Base-by-base conservation (phyloP, 768 basidiomycete genomes). In the Lentinula edodes region DNA sequence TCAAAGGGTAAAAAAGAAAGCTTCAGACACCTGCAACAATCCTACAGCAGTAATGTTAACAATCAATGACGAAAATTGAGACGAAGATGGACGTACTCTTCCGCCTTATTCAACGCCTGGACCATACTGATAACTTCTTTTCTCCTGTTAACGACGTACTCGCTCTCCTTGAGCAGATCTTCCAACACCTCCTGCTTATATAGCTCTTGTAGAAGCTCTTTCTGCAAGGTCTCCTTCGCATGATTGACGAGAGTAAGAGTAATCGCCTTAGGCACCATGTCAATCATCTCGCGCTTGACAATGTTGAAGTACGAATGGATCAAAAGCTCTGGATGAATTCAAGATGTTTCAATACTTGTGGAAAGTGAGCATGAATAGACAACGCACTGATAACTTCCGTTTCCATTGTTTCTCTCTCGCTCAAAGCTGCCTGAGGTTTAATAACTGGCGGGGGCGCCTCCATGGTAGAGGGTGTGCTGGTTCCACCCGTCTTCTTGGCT, bases 271-370 rank as follows among this genome's bases (percentile, higher is more conserved):
- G 96, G 96, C 28, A 98, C 92, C 94, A 97, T 97, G 75, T 98
- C 96, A 69, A 98, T 98, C 91, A 98, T 94, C 76, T 98, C 96
- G 62, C 95, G 89, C 78, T 99, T 98, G 60, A 98, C 93, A 66
- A 98, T 95, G 77, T 97, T 95, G 82, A 91, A 98, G 75, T 98
- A 98, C 4, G 94, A 97, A 72, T 91, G 84, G 68, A 98, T 98
- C 70, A 99, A 86, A 52, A 98, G 83, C 75, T 99, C 94, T 95
- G 51, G 15, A 35, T n/a, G 13, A 12, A 15, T 12, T 23, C 7
- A 63, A 15, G 48, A 52, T 5, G 64, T 13, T 34, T 15, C 28
- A 41, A 16, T 8, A 52, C 35, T 41, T 39, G 51, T 35, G 55
- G 28, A 63, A 8, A 16, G 15, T 48, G 12, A 58, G 23, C 13